Evolutionary conservation across 495 filamentous ascomycete genomes (phyloP).

Genomic region (Aspergillus carlsbadensis): DNA sequence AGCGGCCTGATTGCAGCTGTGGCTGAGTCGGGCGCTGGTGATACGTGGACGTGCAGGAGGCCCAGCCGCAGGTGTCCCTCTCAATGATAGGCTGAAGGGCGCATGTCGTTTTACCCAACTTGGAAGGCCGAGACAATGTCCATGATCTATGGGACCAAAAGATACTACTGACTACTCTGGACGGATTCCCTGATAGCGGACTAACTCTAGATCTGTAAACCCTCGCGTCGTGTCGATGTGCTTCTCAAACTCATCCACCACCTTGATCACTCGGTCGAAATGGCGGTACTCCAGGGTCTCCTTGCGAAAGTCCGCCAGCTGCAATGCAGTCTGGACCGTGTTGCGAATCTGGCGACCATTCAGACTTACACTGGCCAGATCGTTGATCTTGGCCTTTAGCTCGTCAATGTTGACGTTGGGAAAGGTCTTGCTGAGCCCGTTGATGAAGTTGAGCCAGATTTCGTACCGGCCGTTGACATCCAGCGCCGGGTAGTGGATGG

Average conservation of each 20-base stretch:
- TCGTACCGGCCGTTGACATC: not conserved
- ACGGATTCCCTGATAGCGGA: too few relatives aligned
- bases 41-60: too few relatives aligned
- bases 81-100: too few relatives aligned
- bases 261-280: constrained; percentile 1
- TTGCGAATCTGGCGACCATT: constrained; percentile 40
- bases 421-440: constrained; percentile 14
- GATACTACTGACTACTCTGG: too few relatives aligned
- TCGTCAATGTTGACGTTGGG: not conserved
- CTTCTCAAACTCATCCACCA: constrained; percentile 1
- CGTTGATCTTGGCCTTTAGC: constrained; percentile 11
- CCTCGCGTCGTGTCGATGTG: not conserved
- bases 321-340: constrained; percentile 21
- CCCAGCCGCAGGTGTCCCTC: too few relatives aligned
- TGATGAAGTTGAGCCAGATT: constrained; percentile 44
- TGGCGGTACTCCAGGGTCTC: not conserved
- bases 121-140: too few relatives aligned
- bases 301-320: not conserved
- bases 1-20: too few relatives aligned
- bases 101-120: too few relatives aligned
- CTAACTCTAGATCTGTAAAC: too few relatives aligned
- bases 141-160: too few relatives aligned
- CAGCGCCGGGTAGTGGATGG: constrained; percentile 2
- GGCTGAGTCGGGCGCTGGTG: too few relatives aligned
- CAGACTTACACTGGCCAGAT: constrained; percentile 24